Base-by-base conservation (phyloP, 768 basidiomycete genomes). In the Tylopilus balloui region DNA sequence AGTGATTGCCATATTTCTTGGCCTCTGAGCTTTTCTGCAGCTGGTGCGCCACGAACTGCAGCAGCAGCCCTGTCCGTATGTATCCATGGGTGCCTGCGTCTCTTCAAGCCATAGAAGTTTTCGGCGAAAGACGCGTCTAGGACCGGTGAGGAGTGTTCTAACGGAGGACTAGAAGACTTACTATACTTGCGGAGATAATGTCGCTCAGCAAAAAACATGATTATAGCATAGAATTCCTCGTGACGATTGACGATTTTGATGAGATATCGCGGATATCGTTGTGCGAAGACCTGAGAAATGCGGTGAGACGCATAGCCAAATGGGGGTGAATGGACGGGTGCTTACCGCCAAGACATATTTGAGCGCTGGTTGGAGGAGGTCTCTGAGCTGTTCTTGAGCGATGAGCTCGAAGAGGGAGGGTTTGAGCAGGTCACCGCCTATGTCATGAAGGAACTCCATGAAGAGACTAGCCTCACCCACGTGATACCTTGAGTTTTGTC, bases 41-140 rank as follows among this genome's bases (percentile, higher is more conserved):
- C 59, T 11, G 83, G 79, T 27, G 83, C 68, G 3, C 83, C 80
- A 12, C 80, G 83, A 10, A 86, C 82, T 34, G 87, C 88, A 23
- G 78, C 78, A 36, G 72, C 70, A 1, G 84, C 78, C 47, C 88
- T 77, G 35, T 86, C 80, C 2, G 80, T 81, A 53, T 84, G 78
- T 54, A 90, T 81, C 58, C 79, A 78, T 4, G 88, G 86, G 48
- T 77, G 74, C 31, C 88, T 72, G 50, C 91, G 75, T 36, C 93
- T 72, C 63, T 92, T 92, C 40, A 99, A 69, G 0, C 91, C 91
- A 68, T 98, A 98, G 65, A 99, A 98, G 60, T 95, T 88, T 68
- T 98, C 95, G 5, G 95, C 78, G 61, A 98, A 94, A 1, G 92
- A 92, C 19, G 94, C 90, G 68, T 86, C 95, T 96, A 59, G 27